Evolutionary conservation across 805 yeast species (phyloP), one percentile per base, ranked within the genome.

Genomic region (Middelhovenomyces tepae): DNA sequence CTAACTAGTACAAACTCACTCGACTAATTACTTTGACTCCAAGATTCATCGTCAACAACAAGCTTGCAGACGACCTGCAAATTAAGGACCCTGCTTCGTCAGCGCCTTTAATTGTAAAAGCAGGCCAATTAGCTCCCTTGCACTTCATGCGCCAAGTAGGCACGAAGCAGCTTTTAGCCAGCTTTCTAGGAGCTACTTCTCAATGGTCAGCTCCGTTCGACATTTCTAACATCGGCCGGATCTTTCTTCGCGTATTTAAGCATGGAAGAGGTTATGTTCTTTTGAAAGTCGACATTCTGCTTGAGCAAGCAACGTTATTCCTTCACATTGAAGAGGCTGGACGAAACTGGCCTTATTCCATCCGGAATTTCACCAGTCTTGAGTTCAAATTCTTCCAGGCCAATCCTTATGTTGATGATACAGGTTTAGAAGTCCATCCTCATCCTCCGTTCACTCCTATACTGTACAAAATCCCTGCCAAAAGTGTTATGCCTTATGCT

Each of bases 401-500:
- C 31, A 82, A 87, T 57, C 95, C 95, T 1, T 53, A 57, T 48
- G 47, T 70, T 19, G 72, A 71, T 37, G 81, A 76, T 38, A 78
- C 73, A 38, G 84, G 82, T 33, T 78, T 75, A 13, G 69, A 69
- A 33, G 65, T 64, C 2, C 67, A 60, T 17, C 51, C 61, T 1
- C 75, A 69, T 30, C 62, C 65, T 2, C 67, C 69, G 8, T 87
- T 79, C 57, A 76, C 73, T 41, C 95, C 96, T 0, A 67, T 85
- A 7, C 75, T 68, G 48, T 91, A 89, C 53, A 70, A 73, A 28
- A 67, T 93, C 8, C 96, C 97, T 0, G 75, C 94, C 1, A 75
- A 74, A 48, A 82, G 95, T 57, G 94, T 85, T 2, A 91, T 91
- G 97, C 95, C 97, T 0, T 91, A 91, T 54, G 84, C 98, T 0